Conservation (phyloP, 495 filamentous ascomycete genomes). For the Pseudotulostoma volvatum region DNA sequence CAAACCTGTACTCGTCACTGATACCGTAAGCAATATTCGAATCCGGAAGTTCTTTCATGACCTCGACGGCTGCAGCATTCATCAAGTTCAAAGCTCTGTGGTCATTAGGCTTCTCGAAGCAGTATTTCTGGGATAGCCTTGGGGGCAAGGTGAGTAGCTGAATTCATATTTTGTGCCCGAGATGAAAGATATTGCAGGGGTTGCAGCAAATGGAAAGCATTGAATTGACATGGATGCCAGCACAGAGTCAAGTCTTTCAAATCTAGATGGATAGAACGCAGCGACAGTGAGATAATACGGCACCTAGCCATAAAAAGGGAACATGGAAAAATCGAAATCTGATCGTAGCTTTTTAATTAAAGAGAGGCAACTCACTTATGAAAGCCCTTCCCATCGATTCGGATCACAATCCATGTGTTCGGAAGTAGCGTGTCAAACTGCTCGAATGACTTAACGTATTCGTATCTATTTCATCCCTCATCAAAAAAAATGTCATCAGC, state of each 20-base stretch:
- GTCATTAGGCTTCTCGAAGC: conserved; percentile 86
- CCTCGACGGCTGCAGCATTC: conserved; percentile 74
- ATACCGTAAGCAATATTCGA: conserved; percentile 78
- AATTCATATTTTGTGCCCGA: background rate
- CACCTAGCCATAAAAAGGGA: too few species aligned
- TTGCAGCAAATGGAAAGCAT: too few species aligned
- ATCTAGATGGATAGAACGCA: too few species aligned
- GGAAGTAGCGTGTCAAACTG: conserved; percentile 61
- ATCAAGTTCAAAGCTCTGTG: conserved; percentile 73
- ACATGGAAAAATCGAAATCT: too few species aligned
- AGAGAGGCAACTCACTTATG: conserved; percentile 48
- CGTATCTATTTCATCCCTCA: conserved; percentile 45
- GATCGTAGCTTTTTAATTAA: too few species aligned
- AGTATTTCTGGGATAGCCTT: conserved; percentile 67
- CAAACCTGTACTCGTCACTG: conserved; percentile 81
- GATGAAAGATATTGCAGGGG: too few species aligned
- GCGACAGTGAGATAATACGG: too few species aligned
- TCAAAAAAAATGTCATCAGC: conserved; percentile 3
- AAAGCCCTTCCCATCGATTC: conserved; percentile 84
- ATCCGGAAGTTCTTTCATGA: conserved; percentile 74
- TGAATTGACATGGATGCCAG: too few species aligned
- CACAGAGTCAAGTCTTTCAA: too few species aligned
- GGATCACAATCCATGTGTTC: conserved; percentile 86
- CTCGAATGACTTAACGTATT: conserved; percentile 87
- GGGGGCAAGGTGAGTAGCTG: conserved; percentile 3